Evolutionary conservation across 345 rosid species (phyloP).

Genomic region (Clarkia xantiana): DNA sequence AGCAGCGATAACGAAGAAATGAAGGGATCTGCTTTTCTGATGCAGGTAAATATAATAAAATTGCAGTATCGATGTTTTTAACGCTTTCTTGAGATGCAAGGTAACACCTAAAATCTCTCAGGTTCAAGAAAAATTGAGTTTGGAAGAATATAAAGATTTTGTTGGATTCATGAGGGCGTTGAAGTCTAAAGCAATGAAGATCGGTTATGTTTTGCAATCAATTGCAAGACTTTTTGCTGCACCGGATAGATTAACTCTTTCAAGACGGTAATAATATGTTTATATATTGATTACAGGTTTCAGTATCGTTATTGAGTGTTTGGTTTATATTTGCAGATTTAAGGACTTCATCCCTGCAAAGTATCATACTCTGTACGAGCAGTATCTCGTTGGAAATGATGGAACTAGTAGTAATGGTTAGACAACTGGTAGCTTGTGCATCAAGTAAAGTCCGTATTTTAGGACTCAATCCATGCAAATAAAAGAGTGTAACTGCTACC

Average conservation of each 20-base stretch:
- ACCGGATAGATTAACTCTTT: conserved; percentile 55
- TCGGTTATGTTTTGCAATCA: conserved; percentile 42
- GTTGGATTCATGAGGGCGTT: conserved; percentile 71
- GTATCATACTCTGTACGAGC: conserved; percentile 51
- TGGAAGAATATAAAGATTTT: conserved; percentile 70
- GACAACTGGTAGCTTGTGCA: no score
- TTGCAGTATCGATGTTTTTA: no score
- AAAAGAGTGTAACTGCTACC: no score
- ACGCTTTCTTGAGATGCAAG: neutral
- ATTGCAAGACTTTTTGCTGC: conserved; percentile 56
- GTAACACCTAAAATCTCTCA: conserved; percentile 10
- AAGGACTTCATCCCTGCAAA: conserved; percentile 68
- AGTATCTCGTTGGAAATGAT: conserved; percentile 34
- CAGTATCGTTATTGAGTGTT: neutral
- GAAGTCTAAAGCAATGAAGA: conserved; percentile 60
- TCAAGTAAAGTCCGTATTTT: no score
- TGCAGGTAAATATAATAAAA: conserved; percentile 32
- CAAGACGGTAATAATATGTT: conserved; percentile 32
- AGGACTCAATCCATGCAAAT: no score
- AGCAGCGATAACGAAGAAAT: conserved; percentile 35
- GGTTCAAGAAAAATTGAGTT: conserved; percentile 63
- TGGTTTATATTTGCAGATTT: conserved; percentile 33
- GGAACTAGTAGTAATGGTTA: conserved; percentile 1
- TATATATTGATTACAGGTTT: neutral
- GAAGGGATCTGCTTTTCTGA: conserved; percentile 60